These are phyloP conservation scores for Balakata baccata DNA, from an alignment of 345 rosid genomes.

Conservation along the genomic window DNA sequence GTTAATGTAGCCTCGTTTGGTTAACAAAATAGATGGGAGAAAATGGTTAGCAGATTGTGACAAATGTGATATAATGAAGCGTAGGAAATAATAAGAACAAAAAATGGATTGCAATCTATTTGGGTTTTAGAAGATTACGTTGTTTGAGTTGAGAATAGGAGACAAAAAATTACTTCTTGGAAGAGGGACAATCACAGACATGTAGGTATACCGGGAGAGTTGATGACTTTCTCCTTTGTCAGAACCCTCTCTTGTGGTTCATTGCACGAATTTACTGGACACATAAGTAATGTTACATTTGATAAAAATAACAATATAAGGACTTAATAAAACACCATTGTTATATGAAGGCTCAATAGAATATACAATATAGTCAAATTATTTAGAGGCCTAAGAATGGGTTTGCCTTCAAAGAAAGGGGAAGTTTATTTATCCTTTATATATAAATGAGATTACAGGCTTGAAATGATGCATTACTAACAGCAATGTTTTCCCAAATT, in stretches of 20 bases:
- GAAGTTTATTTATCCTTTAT: neutral
- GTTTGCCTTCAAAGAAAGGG: neutral
- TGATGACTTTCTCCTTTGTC: too few species aligned
- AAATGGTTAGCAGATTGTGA: neutral
- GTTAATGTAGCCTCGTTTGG: neutral
- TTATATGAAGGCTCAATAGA: neutral
- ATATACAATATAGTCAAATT: neutral
- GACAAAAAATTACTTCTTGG: neutral
- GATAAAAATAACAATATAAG: neutral
- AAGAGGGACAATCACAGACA: neutral
- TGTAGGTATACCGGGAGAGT: neutral
- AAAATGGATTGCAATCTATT: neutral
- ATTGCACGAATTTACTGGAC: neutral
- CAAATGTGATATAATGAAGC: neutral
- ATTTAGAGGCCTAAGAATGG: neutral
- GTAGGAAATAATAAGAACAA: neutral
- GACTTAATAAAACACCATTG: neutral
- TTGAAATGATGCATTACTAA: conserved; percentile 11
- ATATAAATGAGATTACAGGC: neutral
- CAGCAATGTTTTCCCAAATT: conserved; percentile 7
- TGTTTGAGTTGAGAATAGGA: neutral
- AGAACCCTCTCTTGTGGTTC: conserved; percentile 1
- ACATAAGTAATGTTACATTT: neutral
- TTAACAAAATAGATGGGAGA: neutral
- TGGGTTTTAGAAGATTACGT: neutral